Percentiles rank a stretch among this genome's conserved stretches.
These are phyloP conservation scores for Penicillium sclerotigenum DNA, from an alignment of 2,329 filamentous ascomycete species.

Conservation along the genomic window DNA sequence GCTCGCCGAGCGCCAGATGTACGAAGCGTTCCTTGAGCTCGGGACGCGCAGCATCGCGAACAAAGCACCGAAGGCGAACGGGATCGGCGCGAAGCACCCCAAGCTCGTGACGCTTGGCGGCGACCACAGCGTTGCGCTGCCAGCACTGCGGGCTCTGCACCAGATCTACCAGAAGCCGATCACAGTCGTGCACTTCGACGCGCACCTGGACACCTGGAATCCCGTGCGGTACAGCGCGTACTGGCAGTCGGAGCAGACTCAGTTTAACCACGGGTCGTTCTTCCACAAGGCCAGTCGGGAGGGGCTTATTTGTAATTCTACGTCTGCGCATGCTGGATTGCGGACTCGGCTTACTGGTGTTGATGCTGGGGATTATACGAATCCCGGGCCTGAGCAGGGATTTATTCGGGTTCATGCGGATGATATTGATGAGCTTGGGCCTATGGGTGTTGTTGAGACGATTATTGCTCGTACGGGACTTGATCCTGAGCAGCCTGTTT, in stretches of 20 bases:
- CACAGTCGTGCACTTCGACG: constrained; percentile 72
- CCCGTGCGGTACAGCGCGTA: constrained; percentile 71
- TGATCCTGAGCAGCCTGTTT: constrained; percentile 68
- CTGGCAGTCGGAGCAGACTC: constrained; percentile 67
- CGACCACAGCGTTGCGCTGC: constrained; percentile 68
- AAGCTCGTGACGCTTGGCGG: constrained; percentile 69
- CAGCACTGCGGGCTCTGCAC: constrained; percentile 64
- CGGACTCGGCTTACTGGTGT: constrained; percentile 69
- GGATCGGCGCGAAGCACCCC: constrained; percentile 38
- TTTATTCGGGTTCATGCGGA: constrained; percentile 79
- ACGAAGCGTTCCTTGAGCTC: constrained; percentile 71
- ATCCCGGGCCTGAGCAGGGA: constrained; percentile 67
- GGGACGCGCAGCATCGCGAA: constrained; percentile 46
- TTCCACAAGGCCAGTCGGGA: constrained; percentile 85
- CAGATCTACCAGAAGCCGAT: constrained; percentile 61
- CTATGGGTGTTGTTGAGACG: constrained; percentile 63
- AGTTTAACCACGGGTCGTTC: constrained; percentile 87
- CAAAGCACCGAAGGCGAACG: constrained; percentile 27
- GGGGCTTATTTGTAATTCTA: constrained; percentile 70
- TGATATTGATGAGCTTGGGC: constrained; percentile 81
- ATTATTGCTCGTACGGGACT: constrained; percentile 70
- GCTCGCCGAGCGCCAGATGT: constrained; percentile 80
- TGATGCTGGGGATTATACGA: constrained; percentile 65
- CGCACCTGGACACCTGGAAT: constrained; percentile 82
- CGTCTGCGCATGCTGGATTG: constrained; percentile 77